phyloP scores from a whole-genome alignment of 345 rosid species.

The Linum tenue region DNA sequence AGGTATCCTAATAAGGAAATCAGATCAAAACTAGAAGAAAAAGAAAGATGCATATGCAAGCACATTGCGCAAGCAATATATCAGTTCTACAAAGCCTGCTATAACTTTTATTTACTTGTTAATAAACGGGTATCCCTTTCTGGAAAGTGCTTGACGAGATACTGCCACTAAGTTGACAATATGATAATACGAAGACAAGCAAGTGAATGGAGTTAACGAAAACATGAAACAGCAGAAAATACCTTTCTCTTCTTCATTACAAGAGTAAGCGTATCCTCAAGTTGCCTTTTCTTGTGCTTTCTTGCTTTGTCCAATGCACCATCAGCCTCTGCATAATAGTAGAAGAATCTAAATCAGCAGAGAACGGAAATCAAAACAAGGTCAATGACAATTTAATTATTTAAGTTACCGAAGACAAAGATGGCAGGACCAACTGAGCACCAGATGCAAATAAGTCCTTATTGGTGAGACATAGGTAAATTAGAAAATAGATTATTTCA shows the following conservation, averaged over 20 bases:
- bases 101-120: no score
- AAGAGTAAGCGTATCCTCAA: conserved; percentile 90
- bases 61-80: no score
- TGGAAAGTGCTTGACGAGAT: no score
- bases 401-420: neutral
- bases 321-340: conserved; percentile 67
- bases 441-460: neutral
- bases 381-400: neutral
- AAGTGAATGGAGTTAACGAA: neutral
- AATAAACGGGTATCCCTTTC: no score
- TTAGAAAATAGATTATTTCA: neutral
- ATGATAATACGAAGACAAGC: neutral
- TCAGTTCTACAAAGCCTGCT: no score
- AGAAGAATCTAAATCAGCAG: conserved; percentile 6
- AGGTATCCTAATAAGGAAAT: no score
- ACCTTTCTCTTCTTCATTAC: conserved; percentile 91
- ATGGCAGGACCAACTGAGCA: neutral
- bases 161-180: neutral
- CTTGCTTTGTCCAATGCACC: conserved; percentile 99
- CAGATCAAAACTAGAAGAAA: no score
- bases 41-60: no score
- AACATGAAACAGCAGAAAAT: conserved; percentile 2
- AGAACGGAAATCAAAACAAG: no score
- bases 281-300: conserved; percentile 97
- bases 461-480: neutral